A percentile compares a stretch with the other conserved stretches of the same genome.
Evolutionary conservation across 1,139 yeast species (phyloP).

Genomic region (Geotrichum candidum): DNA sequence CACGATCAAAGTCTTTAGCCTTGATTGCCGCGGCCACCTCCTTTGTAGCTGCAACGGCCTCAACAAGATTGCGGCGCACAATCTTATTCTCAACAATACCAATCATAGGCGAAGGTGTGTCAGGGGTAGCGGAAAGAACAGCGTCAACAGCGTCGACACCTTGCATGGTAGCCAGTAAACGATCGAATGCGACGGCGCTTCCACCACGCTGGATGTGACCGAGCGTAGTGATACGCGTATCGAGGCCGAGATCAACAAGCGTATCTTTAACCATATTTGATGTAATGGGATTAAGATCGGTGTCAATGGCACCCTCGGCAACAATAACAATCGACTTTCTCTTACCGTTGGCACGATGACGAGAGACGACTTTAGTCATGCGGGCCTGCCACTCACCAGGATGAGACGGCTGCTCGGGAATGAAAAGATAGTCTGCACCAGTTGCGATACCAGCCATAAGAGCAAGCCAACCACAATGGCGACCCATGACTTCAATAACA

Average conservation of each 20-base stretch:
- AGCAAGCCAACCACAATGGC: conserved; percentile 98
- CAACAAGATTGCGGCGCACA: conserved; percentile 75
- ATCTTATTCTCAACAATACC: conserved; percentile 84
- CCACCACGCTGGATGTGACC: conserved; percentile 99
- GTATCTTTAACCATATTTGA: conserved; percentile 77
- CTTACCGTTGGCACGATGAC: conserved; percentile 83
- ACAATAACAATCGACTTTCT: conserved; percentile 93
- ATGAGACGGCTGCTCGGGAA: conserved; percentile 83
- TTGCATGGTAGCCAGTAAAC: conserved; percentile 86
- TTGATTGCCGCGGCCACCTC: conserved; percentile 83
- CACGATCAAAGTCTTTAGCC: conserved; percentile 71
- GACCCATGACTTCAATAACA: conserved; percentile 97
- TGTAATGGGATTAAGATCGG: conserved; percentile 72
- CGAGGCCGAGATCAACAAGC: conserved; percentile 76
- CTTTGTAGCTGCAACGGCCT: conserved; percentile 81
- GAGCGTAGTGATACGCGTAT: conserved; percentile 87
- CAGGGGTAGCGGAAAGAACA: conserved; percentile 79
- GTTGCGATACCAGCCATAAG: conserved; percentile 94
- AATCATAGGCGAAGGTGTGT: conserved; percentile 92
- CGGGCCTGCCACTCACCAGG: conserved; percentile 67
- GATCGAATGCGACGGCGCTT: conserved; percentile 89
- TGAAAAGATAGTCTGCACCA: conserved; percentile 88
- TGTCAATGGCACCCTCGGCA: conserved; percentile 94
- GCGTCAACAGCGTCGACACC: conserved; percentile 98
- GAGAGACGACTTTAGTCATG: conserved; percentile 50